Evolutionary conservation across 2,329 filamentous ascomycete genomes (phyloP).

Genomic region (Xylaria sp.): DNA sequence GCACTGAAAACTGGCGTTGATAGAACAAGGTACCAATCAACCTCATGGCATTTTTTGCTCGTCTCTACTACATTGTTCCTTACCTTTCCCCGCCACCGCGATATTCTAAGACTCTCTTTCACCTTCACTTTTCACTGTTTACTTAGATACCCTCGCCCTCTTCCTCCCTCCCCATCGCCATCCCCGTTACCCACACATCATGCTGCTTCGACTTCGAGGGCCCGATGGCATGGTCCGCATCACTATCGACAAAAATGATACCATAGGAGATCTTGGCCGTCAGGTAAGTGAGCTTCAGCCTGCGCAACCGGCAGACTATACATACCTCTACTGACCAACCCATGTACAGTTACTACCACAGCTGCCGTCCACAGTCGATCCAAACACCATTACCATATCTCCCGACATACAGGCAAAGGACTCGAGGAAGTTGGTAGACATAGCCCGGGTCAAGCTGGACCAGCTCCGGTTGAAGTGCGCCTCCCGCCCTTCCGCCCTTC

Average conservation of each 20-base stretch:
- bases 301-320: neutral
- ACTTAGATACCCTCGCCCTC: neutral
- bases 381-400: slow-evolving; percentile 68
- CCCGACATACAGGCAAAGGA: slow-evolving; percentile 69
- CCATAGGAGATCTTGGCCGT: slow-evolving; percentile 72
- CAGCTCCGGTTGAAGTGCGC: slow-evolving; percentile 69
- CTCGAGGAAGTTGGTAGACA: slow-evolving; percentile 67
- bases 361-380: slow-evolving; percentile 70
- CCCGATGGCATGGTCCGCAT: slow-evolving; percentile 93
- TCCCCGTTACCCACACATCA: slow-evolving; percentile 53
- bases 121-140: neutral
- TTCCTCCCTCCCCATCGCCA: neutral
- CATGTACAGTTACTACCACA: slow-evolving; percentile 63
- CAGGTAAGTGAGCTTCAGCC: slow-evolving; percentile 54
- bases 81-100: neutral
- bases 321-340: slow-evolving; percentile 13
- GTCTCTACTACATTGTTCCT: neutral
- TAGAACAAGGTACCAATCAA: neutral
- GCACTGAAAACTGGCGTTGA: neutral
- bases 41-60: slow-evolving; percentile 5
- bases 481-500: slow-evolving; percentile 39
- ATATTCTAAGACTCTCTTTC: neutral
- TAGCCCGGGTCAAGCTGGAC: slow-evolving; percentile 64
- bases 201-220: slow-evolving; percentile 88
- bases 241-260: slow-evolving; percentile 76